phyloP scores from a whole-genome alignment of 1,284 basidiomycete genomes.

The Apiotrichum domesticum region DNA sequence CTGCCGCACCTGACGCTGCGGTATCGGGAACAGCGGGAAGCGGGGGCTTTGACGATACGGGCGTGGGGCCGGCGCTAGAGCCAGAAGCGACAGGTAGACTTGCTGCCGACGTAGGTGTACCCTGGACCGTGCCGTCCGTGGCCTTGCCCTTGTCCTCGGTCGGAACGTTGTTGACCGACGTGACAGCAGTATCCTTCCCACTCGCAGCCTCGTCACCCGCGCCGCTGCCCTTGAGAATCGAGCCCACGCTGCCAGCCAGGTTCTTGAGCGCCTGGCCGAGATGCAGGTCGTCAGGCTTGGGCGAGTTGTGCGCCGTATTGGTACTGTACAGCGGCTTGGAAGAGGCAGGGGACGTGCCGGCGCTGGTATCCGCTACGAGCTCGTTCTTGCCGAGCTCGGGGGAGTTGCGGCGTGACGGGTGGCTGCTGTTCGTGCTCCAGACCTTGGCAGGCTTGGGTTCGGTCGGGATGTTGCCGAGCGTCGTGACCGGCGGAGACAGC shows the following conservation, averaged over 20 bases:
- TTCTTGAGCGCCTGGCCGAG: background rate
- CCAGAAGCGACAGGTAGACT: background rate
- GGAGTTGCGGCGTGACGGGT: slow-evolving; percentile 2
- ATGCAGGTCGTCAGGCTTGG: too few relatives aligned
- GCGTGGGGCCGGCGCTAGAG: background rate
- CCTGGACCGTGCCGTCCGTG: background rate
- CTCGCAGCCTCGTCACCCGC: background rate
- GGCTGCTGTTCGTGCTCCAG: slow-evolving; percentile 29
- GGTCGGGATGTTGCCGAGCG: background rate
- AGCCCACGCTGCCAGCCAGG: too few relatives aligned
- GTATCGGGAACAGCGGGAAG: background rate
- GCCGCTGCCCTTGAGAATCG: background rate
- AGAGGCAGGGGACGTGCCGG: background rate
- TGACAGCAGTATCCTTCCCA: background rate
- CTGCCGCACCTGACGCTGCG: background rate
- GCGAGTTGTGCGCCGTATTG: background rate
- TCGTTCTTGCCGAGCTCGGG: background rate
- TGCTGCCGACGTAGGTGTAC: too few relatives aligned
- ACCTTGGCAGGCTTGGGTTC: slow-evolving; percentile 10
- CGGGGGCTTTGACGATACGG: background rate
- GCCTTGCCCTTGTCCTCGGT: background rate
- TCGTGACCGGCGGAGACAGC: background rate
- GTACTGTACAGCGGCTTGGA: background rate
- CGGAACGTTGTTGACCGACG: background rate
- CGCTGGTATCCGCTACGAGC: too few relatives aligned